Conservation (phyloP, 345 rosid genomes). For the Pistacia atlantica region DNA sequence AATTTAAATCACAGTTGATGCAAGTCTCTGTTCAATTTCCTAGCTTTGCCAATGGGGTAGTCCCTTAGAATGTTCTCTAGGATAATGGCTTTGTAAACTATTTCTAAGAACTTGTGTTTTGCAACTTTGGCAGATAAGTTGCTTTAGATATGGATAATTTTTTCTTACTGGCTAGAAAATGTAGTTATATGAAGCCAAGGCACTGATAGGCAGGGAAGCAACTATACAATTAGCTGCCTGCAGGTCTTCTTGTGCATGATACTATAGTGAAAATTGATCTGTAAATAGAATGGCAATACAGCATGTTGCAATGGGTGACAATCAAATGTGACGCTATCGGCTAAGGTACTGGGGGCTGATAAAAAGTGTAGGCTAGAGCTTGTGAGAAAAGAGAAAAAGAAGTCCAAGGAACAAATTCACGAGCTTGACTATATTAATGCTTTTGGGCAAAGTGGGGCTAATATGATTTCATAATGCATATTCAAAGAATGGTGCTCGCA, state of each 20-base stretch:
- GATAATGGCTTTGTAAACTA: neutral
- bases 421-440: neutral
- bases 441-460: neutral
- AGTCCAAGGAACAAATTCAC: neutral
- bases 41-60: slow-evolving; percentile 21
- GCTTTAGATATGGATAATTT: neutral
- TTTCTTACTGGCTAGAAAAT: too few relatives aligned
- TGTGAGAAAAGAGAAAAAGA: neutral
- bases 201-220: neutral
- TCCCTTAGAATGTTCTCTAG: slow-evolving; percentile 18
- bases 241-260: neutral
- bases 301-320: neutral
- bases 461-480: neutral
- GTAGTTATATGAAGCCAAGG: neutral
- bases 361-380: neutral
- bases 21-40: slow-evolving; percentile 26
- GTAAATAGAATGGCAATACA: too few relatives aligned
- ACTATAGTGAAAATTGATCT: neutral
- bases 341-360: neutral
- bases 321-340: neutral
- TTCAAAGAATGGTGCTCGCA: neutral
- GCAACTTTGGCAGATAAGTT: slow-evolving; percentile 4
- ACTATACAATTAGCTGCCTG: neutral
- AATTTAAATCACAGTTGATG: slow-evolving; percentile 30
- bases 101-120: neutral